Base-by-base conservation (phyloP, 108 stramenopile species). In the Aurantiochytrium sp. region DNA sequence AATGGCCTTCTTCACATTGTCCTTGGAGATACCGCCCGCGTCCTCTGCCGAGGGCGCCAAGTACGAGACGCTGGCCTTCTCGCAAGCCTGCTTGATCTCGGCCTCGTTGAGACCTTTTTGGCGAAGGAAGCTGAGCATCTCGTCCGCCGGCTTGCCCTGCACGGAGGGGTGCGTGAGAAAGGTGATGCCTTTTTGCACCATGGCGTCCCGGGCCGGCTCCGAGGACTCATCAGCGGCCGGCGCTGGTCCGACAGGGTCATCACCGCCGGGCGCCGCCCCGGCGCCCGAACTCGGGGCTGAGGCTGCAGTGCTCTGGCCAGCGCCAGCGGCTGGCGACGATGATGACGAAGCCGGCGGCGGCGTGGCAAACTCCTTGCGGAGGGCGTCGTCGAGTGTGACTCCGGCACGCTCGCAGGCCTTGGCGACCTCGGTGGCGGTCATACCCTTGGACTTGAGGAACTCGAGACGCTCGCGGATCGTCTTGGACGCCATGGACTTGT, bases 141-240 rank as follows among this genome's bases (percentile, higher is more conserved):
- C 73, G 10, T 6, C 73, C 0, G 30, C 1, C 6, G 73, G 39
- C 39, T 81, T 81, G 73, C 42, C n/a, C 45, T 48, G n/a, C n/a
- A 81, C 73, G 39, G 21, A 17, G 8, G 36, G 73, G 24, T 81
- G 73, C 42, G 39, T n/a, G 24, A 81, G 30, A 81, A 81, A 81
- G 21, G 73, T 81, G n/a, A 2, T 10, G 12, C 73, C 73, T 24
- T 81, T 81, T 81, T 81, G 42, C 21, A 81, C 73, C 73, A 81
- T 81, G 8, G 21, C 73, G 8, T 24, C 27, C 6, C 73, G 73
- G 19, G 19, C 59, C 8, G 59, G 2, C 15, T 15, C 15, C 34
- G 53, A 21, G 53, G 53, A 19, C 17, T 21, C 53, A 54, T 54
- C 53, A 19, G 27, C 59, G 19, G 59, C 59, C 1, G 59, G 19